phyloP scores from a whole-genome alignment of 768 basidiomycete genomes.

The Gloeophyllum trabeum region DNA sequence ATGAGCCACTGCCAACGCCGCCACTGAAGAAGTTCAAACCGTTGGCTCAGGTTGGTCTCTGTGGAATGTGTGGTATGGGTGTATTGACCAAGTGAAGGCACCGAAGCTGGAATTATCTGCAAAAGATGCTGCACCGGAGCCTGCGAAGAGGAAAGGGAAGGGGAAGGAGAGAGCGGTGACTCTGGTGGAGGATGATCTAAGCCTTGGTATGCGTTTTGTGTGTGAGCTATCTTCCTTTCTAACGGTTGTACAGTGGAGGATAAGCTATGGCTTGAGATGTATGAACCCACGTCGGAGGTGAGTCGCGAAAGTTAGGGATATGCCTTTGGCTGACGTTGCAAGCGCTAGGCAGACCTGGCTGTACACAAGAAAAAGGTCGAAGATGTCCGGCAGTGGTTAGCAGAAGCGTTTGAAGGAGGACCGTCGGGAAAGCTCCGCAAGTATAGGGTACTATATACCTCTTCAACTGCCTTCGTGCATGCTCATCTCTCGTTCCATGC shows the following conservation, averaged over 20 bases:
- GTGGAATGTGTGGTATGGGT: no score
- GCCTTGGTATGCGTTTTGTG: background rate
- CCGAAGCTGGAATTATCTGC: no score
- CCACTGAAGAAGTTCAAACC: no score
- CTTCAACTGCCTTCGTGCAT: background rate
- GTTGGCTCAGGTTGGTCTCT: no score
- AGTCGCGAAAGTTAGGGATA: conserved; percentile 4
- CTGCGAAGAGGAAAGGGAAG: conserved; percentile 6
- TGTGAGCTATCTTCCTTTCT: background rate
- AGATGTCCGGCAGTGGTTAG: conserved; percentile 65
- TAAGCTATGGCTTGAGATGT: conserved; percentile 50
- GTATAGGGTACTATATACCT: conserved; percentile 51
- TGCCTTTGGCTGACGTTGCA: background rate
- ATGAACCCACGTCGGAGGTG: conserved; percentile 51
- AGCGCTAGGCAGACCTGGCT: conserved; percentile 52
- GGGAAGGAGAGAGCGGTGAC: background rate
- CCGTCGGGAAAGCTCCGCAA: conserved; percentile 52
- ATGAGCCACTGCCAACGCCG: no score
- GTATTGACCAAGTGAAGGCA: no score
- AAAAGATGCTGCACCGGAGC: no score
- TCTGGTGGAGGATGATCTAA: background rate
- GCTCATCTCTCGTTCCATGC: background rate
- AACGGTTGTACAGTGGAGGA: conserved; percentile 19
- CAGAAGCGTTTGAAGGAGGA: conserved; percentile 61
- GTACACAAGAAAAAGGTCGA: conserved; percentile 75